Evolutionary conservation across 139 green algal species (phyloP).

Genomic region (Diplosphaera chodatii): DNA sequence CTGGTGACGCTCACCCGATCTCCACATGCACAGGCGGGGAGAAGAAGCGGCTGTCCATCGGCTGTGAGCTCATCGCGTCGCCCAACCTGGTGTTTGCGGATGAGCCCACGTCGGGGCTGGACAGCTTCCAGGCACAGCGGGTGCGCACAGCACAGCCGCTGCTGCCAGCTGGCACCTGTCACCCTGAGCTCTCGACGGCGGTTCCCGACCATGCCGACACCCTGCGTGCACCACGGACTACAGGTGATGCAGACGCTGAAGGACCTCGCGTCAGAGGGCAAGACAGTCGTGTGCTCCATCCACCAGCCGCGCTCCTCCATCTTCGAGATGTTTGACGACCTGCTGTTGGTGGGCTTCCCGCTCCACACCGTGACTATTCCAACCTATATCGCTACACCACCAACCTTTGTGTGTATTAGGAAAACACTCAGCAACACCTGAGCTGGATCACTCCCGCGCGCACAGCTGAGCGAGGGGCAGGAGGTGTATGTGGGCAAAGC

Average conservation of each 20-base stretch:
- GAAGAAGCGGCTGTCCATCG: constrained; percentile 83
- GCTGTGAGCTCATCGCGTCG: constrained; percentile 72
- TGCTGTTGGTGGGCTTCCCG: constrained; percentile 65
- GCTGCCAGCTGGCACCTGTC: too few relatives aligned
- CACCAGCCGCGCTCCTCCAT: constrained; percentile 83
- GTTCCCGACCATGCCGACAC: too few relatives aligned
- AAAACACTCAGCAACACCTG: too few relatives aligned
- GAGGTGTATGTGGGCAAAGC: background rate
- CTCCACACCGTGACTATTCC: too few relatives aligned
- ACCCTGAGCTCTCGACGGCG: too few relatives aligned
- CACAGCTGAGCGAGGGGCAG: background rate
- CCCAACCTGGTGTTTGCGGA: constrained; percentile 70
- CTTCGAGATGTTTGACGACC: constrained; percentile 87
- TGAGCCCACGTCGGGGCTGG: constrained; percentile 86
- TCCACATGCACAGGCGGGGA: constrained; percentile 67
- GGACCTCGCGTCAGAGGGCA: constrained; percentile 47
- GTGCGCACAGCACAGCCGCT: constrained; percentile 32
- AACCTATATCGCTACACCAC: too few relatives aligned
- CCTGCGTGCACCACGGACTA: background rate
- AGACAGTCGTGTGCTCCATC: constrained; percentile 72
- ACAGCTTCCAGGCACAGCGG: constrained; percentile 75
- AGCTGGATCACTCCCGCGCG: too few relatives aligned
- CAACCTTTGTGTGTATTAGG: too few relatives aligned
- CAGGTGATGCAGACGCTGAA: constrained; percentile 69
- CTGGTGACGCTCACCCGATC: too few relatives aligned